These are phyloP conservation scores for Aspergillus cejpii DNA, from an alignment of 2,329 filamentous ascomycete genomes.

Conservation along the genomic window DNA sequence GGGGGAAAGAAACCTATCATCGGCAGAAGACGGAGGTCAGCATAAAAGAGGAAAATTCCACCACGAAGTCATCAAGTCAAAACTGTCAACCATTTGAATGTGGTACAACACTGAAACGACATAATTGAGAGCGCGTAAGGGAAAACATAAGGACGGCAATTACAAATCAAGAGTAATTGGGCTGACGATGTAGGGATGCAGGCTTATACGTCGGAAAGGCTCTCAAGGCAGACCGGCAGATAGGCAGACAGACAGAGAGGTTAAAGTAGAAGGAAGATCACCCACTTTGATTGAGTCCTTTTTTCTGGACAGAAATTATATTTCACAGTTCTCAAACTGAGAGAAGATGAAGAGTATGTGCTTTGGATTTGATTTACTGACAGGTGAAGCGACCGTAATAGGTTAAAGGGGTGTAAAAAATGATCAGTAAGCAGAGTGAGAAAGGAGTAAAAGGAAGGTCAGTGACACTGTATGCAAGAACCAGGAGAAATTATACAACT, in stretches of 20 bases:
- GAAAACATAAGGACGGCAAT: conserved; percentile 7
- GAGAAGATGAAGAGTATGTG: background rate
- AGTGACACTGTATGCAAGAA: background rate
- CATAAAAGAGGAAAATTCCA: conserved; percentile 6
- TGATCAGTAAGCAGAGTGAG: background rate
- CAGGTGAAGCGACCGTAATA: background rate
- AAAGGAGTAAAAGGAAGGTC: background rate
- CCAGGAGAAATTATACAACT: background rate
- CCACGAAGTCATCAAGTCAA: conserved; percentile 2
- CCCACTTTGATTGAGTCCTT: background rate
- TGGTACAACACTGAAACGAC: conserved; percentile 9
- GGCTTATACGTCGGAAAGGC: conserved; percentile 4
- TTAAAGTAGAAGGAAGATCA: background rate
- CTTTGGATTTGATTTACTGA: background rate
- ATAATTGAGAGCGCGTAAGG: background rate
- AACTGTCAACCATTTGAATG: conserved; percentile 9
- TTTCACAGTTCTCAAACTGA: background rate
- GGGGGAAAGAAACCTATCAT: conserved; percentile 6
- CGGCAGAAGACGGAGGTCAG: conserved; percentile 8
- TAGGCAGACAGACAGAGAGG: background rate
- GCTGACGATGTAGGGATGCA: conserved; percentile 16
- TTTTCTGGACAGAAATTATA: background rate
- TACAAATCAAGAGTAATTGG: conserved; percentile 6
- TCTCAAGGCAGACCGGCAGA: background rate
- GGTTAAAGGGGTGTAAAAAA: background rate